Base-by-base conservation (phyloP, 2,329 filamentous ascomycete genomes). In the Fusarium pininemorale region DNA sequence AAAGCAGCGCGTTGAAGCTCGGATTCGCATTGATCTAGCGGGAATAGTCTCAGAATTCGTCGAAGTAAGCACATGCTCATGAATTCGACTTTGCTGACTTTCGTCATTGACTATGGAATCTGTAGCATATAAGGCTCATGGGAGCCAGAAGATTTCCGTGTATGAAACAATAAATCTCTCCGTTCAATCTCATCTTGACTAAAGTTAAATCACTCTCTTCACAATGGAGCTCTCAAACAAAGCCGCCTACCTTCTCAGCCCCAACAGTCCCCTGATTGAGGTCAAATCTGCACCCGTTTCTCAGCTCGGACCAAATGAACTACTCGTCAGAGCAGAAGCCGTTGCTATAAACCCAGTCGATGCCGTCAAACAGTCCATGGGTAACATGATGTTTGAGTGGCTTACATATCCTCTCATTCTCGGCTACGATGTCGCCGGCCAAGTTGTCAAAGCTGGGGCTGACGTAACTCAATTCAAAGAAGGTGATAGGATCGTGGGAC, bases 371-470 rank as follows among this genome's bases (percentile, higher is more conserved):
- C 63, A 62, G 11, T 62, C 63, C 1, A 68, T 68, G 66, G 63
- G 63, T 0, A 68, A 68, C 30, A 68, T 68, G 66, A 68, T 68
- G 63, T 68, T 68, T 10, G 63, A 68, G 8, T 68, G 66, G 66
- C 37, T 68, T 1, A 68, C 37, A 0, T 68, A 68, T 28, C 66
- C 66, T 14, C 55, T 68, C 3, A 44, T 68, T 6, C 63, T 68
- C 9, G 66, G 66, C 5, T 37, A 68, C 6, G 66, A 68, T 24
- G 41, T 68, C 0, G 55, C 47, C 5, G 66, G 63, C 4, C 13
- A 39, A 16, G 66, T 68, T 15, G 4, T 68, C 5, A 68, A 68
- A 20, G 32, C 16, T 1, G 63, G 66, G 0, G 2, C 37, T 3
- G 41, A 11, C 1, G 41, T 68, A 1, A 44, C 37, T 5, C 63